Base-by-base conservation (phyloP, 140 eudicot species). In the Bidens hawaiensis region DNA sequence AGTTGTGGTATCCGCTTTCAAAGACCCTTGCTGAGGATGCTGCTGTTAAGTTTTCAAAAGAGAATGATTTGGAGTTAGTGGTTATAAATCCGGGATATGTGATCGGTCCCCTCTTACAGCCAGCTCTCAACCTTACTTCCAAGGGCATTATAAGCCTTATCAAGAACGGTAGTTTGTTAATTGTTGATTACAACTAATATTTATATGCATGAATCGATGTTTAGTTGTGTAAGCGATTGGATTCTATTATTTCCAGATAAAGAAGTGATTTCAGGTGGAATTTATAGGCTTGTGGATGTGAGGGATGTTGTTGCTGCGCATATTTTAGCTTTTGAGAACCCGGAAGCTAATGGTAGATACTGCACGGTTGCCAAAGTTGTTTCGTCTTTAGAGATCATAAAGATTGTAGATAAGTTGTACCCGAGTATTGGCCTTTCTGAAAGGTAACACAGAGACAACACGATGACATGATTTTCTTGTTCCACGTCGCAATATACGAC, bases 81-180 rank as follows among this genome's bases (percentile, higher is more conserved):
- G 46, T 43, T 19, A 13, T 81, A 28, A 17, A 73, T 48, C 86
- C 86, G 9, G 80, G 80, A 5, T 68, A 8, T 51, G 78, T 73
- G 8, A 57, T 81, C 27, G 86, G 86, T 62, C 86, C 86, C 64
- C 4, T 73, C 48, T 57, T 81, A 26, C 86, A 81, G 60, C 86
- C 86, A 41, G 77, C 75, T 52, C 71, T 81, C 62, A 81, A 77
- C 56, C 10, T 57, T 8, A 72, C 74, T 52, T 72, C 73, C 25
- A 68, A 58, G 42, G 64, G 16, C 21, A 14, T 76, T 51, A 15
- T 81, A 50, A 47, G 68, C 61, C 8, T 81, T 15, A 64, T 76
- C 27, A 51, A 67, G 55, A 23, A 25, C 30, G 85, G 85, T 80
- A 74, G n/a, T n/a, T n/a, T n/a, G n/a, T n/a, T n/a, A n/a, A 11